phyloP scores from a whole-genome alignment of 108 stramenopile genomes.

The Schizochytrium sp. region DNA sequence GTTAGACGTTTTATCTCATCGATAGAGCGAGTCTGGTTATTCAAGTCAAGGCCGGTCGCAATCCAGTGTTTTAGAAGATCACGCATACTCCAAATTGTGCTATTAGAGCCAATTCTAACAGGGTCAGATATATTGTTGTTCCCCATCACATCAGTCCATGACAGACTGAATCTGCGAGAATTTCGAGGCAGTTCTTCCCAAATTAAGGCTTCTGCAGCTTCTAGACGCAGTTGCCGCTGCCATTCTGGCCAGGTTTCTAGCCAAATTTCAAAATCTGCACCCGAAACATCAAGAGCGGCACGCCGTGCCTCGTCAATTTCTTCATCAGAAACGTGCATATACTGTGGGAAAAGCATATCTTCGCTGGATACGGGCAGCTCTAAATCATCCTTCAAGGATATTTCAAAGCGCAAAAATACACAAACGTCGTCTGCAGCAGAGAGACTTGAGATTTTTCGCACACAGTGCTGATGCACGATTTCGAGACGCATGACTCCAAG shows the following conservation, averaged over 20 bases:
- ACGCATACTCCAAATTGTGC: constrained; percentile 7
- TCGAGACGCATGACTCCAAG: constrained; percentile 37
- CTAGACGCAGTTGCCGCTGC: constrained; percentile 22
- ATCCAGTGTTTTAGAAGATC: constrained; percentile 7
- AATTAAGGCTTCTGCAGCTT: not conserved
- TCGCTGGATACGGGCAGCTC: constrained; percentile 14
- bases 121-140: not conserved
- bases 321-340: not conserved
- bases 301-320: not conserved
- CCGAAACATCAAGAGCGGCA: constrained; percentile 3
- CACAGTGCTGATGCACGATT: constrained; percentile 32
- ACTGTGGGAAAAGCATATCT: constrained; percentile 27
- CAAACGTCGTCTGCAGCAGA: constrained; percentile 9
- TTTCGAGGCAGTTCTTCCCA: constrained; percentile 19
- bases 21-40: not conserved
- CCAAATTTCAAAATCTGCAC: constrained; percentile 23
- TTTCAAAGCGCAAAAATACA: constrained; percentile 51
- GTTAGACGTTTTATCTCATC: not conserved
- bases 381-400: not conserved
- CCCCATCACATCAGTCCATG: not conserved
- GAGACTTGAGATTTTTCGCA: not conserved
- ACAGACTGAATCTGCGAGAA: not conserved
- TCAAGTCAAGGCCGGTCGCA: not conserved
- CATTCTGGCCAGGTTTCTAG: constrained; percentile 44
- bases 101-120: not conserved